phyloP scores from a whole-genome alignment of 139 green algal species.

The Desmodesmus armatus region DNA sequence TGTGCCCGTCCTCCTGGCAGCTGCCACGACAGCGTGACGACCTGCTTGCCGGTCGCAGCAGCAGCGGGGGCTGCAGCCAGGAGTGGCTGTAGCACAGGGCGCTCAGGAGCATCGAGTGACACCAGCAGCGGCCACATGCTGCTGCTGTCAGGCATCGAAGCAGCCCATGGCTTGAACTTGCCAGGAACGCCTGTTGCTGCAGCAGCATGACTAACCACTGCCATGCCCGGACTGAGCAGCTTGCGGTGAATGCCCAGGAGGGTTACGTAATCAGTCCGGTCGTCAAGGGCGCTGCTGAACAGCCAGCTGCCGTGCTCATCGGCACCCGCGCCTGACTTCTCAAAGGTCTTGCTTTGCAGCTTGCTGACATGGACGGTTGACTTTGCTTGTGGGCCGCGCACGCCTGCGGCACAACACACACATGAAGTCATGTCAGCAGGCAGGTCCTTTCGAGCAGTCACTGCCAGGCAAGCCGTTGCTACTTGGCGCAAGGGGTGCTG shows the following conservation, averaged over 20 bases:
- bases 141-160: not conserved
- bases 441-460: not conserved
- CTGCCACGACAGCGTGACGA: not conserved
- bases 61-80: not conserved
- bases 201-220: slow-evolving; percentile 2
- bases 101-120: not conserved
- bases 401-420: not conserved
- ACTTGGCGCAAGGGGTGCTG: not conserved
- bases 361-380: too few species aligned
- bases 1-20: not conserved
- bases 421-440: not conserved
- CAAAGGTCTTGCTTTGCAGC: not conserved
- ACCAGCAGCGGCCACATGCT: not conserved
- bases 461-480: not conserved
- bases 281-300: not conserved
- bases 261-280: not conserved
- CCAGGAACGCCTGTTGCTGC: not conserved
- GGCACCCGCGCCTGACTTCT: not conserved
- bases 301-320: slow-evolving; percentile 26
- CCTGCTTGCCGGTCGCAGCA: not conserved
- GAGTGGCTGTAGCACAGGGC: not conserved
- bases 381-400: not conserved
- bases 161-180: not conserved
- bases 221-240: not conserved
- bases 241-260: not conserved